Conservation (phyloP, 2,329 filamentous ascomycete genomes). For the Sarocladiaceae sp. region DNA sequence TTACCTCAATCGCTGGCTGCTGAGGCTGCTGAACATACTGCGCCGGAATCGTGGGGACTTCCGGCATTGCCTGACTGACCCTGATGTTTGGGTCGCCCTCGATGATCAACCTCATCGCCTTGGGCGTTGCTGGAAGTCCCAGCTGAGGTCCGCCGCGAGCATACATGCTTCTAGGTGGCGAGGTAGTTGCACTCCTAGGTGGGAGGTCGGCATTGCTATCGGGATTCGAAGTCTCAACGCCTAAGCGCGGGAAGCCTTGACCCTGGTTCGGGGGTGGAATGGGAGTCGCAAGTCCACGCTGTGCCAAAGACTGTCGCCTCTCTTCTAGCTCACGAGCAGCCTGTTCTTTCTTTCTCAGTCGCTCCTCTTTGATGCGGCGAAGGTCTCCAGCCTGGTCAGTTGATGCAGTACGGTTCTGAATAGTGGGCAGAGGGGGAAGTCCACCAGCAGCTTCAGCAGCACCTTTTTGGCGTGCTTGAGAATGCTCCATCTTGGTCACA, state of each 20-base stretch:
- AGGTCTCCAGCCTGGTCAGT: constrained; percentile 50
- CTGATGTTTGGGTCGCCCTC: constrained; percentile 47
- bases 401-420: constrained; percentile 32
- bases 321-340: constrained; percentile 86
- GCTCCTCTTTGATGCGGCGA: constrained; percentile 53
- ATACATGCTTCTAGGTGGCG: constrained; percentile 48
- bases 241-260: constrained; percentile 16
- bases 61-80: constrained; percentile 39
- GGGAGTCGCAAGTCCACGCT: constrained; percentile 71
- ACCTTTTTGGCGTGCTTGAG: constrained; percentile 33
- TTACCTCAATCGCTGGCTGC: constrained; percentile 19
- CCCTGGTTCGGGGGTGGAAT: constrained; percentile 68
- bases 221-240: constrained; percentile 40
- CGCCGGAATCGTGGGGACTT: constrained; percentile 50
- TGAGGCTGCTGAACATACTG: constrained; percentile 38
- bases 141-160: constrained; percentile 50
- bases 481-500: constrained; percentile 28
- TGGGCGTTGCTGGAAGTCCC: constrained; percentile 85
- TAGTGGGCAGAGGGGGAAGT: constrained; percentile 23
- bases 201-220: constrained; percentile 40
- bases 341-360: constrained; percentile 64
- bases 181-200: constrained; percentile 60
- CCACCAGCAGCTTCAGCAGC: constrained; percentile 25
- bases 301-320: constrained; percentile 76
- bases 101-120: constrained; percentile 82